Conservation (phyloP, 1,284 basidiomycete genomes). For the Chiua sp. region DNA sequence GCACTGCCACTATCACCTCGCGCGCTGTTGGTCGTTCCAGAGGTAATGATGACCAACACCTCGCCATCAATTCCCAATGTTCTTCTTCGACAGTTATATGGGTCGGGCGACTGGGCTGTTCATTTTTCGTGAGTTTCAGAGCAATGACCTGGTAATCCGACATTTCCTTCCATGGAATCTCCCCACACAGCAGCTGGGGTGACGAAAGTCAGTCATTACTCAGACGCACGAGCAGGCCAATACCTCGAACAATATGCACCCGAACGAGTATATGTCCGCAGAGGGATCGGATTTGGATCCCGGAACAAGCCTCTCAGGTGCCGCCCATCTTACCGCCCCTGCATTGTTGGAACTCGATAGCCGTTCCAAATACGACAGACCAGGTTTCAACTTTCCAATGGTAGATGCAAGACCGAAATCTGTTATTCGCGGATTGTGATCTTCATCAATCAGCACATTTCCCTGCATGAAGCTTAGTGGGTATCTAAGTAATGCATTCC, state of each 20-base stretch:
- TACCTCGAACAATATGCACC: constrained; percentile 17
- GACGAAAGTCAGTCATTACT: background rate
- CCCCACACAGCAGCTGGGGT: constrained; percentile 1
- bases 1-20: background rate
- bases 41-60: constrained; percentile 7
- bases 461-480: constrained; percentile 1
- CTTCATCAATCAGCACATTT: constrained; percentile 14
- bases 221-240: background rate
- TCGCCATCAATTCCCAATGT: background rate
- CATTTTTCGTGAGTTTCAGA: constrained; percentile 1
- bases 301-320: constrained; percentile 2
- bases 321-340: constrained; percentile 1
- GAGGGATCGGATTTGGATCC: background rate
- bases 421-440: constrained; percentile 4
- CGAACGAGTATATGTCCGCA: constrained; percentile 12
- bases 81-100: background rate
- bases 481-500: background rate
- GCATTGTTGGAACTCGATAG: constrained; percentile 7
- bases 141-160: background rate
- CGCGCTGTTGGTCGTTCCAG: background rate
- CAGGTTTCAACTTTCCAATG: constrained; percentile 4
- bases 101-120: background rate
- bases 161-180: constrained; percentile 7
- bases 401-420: constrained; percentile 9
- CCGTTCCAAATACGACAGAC: constrained; percentile 11